phyloP scores from a whole-genome alignment of 257 asterid genomes.

The Thymus quinquecostatus region DNA sequence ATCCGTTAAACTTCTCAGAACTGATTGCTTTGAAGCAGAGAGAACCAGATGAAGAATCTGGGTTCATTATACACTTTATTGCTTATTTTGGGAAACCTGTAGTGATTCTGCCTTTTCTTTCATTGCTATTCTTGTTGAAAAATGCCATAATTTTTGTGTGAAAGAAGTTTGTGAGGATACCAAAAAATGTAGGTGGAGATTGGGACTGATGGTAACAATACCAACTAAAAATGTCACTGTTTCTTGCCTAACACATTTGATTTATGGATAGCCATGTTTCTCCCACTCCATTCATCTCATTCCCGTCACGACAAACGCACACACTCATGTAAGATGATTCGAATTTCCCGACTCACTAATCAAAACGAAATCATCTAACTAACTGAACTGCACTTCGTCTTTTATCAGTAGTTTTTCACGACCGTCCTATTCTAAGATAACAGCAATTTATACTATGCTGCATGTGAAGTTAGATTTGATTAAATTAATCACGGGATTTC shows the following conservation, averaged over 20 bases:
- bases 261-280: constrained; percentile 11
- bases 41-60: too few relatives aligned
- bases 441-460: too few relatives aligned
- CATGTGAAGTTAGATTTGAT: neutral
- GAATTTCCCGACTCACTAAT: too few relatives aligned
- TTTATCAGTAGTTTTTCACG: too few relatives aligned
- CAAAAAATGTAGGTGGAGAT: constrained; percentile 33
- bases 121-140: too few relatives aligned
- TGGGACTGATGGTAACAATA: constrained; percentile 35
- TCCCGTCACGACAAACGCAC: neutral
- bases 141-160: neutral
- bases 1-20: too few relatives aligned
- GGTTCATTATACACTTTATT: neutral
- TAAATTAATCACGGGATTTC: neutral
- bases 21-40: neutral
- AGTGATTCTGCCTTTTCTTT: too few relatives aligned
- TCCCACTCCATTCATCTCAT: constrained; percentile 27
- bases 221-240: constrained; percentile 33
- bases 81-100: constrained; percentile 4
- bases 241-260: constrained; percentile 38
- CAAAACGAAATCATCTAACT: too few relatives aligned
- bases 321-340: too few relatives aligned
- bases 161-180: neutral
- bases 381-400: too few relatives aligned
- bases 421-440: too few relatives aligned